Base-by-base conservation (phyloP, 257 asterid genomes). In the Plectranthus barbatus region DNA sequence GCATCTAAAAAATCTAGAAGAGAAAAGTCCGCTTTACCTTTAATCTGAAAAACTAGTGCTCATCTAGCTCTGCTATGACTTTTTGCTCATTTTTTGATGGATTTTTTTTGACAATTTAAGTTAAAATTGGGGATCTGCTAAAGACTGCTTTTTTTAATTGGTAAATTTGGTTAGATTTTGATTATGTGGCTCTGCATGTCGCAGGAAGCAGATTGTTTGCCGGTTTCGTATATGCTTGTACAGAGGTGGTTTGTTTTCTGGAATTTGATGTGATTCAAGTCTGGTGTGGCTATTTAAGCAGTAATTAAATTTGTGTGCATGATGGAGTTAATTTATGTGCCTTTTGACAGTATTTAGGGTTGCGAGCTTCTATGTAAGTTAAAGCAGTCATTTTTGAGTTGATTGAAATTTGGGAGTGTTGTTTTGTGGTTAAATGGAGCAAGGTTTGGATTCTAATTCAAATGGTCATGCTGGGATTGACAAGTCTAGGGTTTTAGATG, bases 401-500 rank as follows among this genome's bases (percentile, higher is more conserved):
- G 62, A 39, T 33, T 26, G 2, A 26, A 26, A 26, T 2, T 2
- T 26, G 31, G 31, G 31, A 26, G 31, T 26, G 31, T 26, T 26
- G 31, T 26, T 26, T 26, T 50, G 20, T 24, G 36, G 64, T 50
- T 54, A 62, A 74, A 91, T 89, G 98, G 97, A 86, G 69, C 90
- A 76, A 76, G 85, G 81, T 64, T 45, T 77, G 26, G 81, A 77
- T 74, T 62, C 90, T 2, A 75, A 26, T 26, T 26, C 31, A 26
- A 26, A 70, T 73, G 76, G 62, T 14, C 76, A 73, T 5, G 37
- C 79, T 45, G 87, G 77, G 49, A 63, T 87, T 61, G 99, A 92
- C 58, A 92, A 78, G 83, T 79, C 96, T 47, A 82, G 79, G 80
- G 97, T 92, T 39, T 78, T 83, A 70, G 83, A 83, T 40, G 77